phyloP scores from a whole-genome alignment of 1,284 basidiomycete genomes.

The Prillingera fragicola region DNA sequence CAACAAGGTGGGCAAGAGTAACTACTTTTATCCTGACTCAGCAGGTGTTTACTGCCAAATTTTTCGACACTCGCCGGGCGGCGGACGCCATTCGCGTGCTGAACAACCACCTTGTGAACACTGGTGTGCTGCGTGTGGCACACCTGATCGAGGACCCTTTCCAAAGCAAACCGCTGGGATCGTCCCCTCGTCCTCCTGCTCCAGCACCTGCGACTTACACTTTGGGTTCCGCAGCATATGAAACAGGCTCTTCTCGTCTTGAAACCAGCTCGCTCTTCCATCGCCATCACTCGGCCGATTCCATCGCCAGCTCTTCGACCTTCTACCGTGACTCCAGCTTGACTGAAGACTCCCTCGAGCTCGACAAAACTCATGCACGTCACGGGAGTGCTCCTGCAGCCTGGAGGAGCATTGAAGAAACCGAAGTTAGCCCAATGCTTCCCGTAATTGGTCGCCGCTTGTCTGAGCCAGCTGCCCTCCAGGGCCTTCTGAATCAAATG shows the following conservation, averaged over 20 bases:
- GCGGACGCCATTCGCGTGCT: conserved; percentile 21
- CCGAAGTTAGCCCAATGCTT: background rate
- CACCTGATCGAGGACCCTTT: conserved; percentile 8
- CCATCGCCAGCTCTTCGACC: background rate
- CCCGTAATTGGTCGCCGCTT: background rate
- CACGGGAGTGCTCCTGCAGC: background rate
- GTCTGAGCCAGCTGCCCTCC: conserved; percentile 14
- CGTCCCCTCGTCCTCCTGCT: conserved; percentile 1
- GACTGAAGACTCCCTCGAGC: no score
- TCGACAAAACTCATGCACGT: background rate
- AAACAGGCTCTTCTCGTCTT: no score
- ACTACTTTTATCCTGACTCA: background rate
- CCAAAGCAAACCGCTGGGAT: conserved; percentile 10
- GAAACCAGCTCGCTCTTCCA: background rate
- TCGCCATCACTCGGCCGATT: background rate
- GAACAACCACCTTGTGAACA: conserved; percentile 15
- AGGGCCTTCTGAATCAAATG: conserved; percentile 27
- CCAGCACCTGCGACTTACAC: conserved; percentile 9
- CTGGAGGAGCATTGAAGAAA: background rate
- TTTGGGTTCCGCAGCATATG: conserved; percentile 21
- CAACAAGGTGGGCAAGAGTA: conserved; percentile 16
- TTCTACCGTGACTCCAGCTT: no score
- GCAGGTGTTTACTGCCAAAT: conserved; percentile 37
- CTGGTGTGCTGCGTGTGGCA: conserved; percentile 10
- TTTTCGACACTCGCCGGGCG: conserved; percentile 35